Evolutionary conservation across 495 filamentous ascomycete species (phyloP), one percentile per base, ranked within the genome.

Genomic region (Penicillium soppii): DNA sequence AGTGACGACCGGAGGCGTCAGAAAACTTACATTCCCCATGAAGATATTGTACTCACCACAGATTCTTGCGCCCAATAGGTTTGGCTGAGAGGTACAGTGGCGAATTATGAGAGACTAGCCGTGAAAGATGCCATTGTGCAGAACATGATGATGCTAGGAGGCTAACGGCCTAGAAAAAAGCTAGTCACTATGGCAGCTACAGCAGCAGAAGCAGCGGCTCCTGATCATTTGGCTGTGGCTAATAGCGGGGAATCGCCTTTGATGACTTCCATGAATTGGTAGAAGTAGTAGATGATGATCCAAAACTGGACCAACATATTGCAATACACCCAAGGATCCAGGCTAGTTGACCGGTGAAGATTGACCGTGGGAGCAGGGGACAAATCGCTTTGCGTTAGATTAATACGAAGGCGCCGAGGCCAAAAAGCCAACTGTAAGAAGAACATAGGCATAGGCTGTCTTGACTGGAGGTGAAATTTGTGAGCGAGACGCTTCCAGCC

Each of bases 31-130:
- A 87, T 86, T 22, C 82, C 85, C 47, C 72, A 82, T 0, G 80
- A 75, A 39, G 80, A 83, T 27, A 89, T 59, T 9, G 85, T 4
- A 4, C 74, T 71, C 13, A 63, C 62, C 13, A 86, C 71, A 51
- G 88, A 88, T 1, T 72, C 72, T 52, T 82, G 79, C 0, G 66
- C 72, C 85, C 84, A 88, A 63, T 87, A 80, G 4, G 54, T 73
- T 52, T 82, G 76, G n/a, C 70, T 38, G 8, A 79, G 62, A 2
- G 77, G 78, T 1, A 66, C 60, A 2, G 73, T 81, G 15, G 71
- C 77, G 12, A 80, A 53, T 21, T 83, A 57, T 9, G 68, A 62
- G 23, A 60, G 61, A 12, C 77, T 79, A 3, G 30, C 30, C 2
- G 13, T 33, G 30, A 33, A 33, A 33, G n/a, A 33, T 33, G 13